A percentile compares a stretch with the other conserved stretches of the same genome.
These are phyloP conservation scores for Eucalyptus caleyi DNA, from an alignment of 345 rosid species.

Conservation along the genomic window DNA sequence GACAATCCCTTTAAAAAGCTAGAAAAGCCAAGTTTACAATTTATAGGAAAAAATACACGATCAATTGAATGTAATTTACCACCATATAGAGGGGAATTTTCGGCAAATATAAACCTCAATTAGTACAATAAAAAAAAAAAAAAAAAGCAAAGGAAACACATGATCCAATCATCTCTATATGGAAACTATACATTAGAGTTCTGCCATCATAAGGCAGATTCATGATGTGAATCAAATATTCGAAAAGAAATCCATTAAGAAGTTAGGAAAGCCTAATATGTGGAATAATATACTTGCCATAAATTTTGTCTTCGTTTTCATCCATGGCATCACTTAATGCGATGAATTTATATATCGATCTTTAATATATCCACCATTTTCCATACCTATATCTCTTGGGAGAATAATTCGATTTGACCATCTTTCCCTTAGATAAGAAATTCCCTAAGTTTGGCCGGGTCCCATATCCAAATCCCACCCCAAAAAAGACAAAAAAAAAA, in stretches of 20 bases:
- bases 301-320: background rate
- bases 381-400: background rate
- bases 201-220: too few relatives aligned
- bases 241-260: accelerated
- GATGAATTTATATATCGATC: background rate
- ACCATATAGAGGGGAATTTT: accelerated
- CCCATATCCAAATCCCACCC: background rate
- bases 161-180: accelerated
- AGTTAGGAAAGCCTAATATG: accelerated
- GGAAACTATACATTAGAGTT: too few relatives aligned
- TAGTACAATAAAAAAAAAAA: accelerated
- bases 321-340: accelerated
- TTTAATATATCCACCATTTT: background rate
- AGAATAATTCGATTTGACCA: background rate
- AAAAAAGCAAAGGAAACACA: too few relatives aligned
- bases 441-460: background rate
- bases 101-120: too few relatives aligned
- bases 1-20: background rate
- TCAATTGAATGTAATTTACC: background rate
- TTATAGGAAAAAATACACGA: background rate
- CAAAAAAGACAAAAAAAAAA: background rate
- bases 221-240: too few relatives aligned
- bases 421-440: background rate
- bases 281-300: accelerated
- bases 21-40: too few relatives aligned